Evolutionary conservation across 192 early-diverging fungal species (phyloP), one percentile per base, ranked within the genome.

Genomic region (Coemansia sp.): DNA sequence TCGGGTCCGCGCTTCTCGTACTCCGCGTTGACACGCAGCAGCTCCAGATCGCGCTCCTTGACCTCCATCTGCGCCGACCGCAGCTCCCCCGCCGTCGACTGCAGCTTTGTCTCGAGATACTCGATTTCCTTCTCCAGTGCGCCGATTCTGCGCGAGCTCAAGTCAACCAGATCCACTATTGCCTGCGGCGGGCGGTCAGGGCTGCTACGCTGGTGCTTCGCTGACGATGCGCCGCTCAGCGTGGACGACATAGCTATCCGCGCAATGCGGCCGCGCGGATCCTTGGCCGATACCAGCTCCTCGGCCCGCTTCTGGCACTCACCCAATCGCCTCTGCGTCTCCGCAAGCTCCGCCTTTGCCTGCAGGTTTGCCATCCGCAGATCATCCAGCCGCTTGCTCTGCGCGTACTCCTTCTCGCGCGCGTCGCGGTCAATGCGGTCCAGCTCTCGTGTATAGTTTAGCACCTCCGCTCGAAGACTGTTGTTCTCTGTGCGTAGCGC

Each of bases 401-500:
- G 26, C n/a, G 67, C 38, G 61, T 75, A 75, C 15, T 59, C 49
- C 39, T 71, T 64, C 4, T 40, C 45, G 57, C 81, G 75, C 8
- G 75, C 65, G 43, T 71, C 72, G 16, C 76, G 71, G 10, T 65
- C 56, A 21, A 64, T 32, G 9, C 45, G 41, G 53, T 83, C 81
- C 4, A 71, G 56, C 23, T 78, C 72, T 13, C 76, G 65, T 9
- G 72, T 68, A 59, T 74, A 64, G 32, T 41, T 45, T 9, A 83
- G 76, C 11, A 83, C 72, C 44, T 83, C 69, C 0, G 75, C 65
- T 12, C 81, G 65, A 44, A 83, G 58, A 3, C 44, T 48, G 70
- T 83, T 83, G 70, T 83, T 83, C 47, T 83, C 81, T 0, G 75
- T 75, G 39, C 76, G 76, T 13, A 83, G 56, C 0, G 67, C 58